Evolutionary conservation across 371 early-diverging fungal genomes (phyloP).

Genomic region (Circinella minor): DNA sequence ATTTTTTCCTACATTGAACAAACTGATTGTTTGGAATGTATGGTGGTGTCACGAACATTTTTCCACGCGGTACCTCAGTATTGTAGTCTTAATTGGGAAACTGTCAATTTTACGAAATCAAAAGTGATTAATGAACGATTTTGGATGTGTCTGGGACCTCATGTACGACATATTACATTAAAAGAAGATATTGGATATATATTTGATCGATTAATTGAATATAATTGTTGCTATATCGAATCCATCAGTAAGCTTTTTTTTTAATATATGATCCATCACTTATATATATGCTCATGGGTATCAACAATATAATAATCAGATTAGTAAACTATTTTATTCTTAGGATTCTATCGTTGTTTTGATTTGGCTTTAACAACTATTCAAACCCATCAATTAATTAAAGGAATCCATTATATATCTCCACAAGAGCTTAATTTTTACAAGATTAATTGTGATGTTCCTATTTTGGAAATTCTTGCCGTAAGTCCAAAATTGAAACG

Average conservation of each 20-base stretch:
- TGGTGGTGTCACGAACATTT: neutral
- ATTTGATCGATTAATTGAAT: neutral
- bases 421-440: conserved; percentile 1
- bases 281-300: no score
- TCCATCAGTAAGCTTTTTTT: conserved; percentile 1
- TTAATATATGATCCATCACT: neutral
- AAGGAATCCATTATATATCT: neutral
- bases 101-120: conserved; percentile 4
- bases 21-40: conserved; percentile 5
- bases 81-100: neutral
- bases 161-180: neutral
- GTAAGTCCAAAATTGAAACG: neutral
- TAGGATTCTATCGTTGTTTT: neutral
- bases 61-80: conserved; percentile 2
- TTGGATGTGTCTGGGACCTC: neutral
- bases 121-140: neutral
- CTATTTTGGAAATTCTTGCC: neutral
- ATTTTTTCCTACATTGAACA: conserved; percentile 1
- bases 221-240: neutral
- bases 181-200: neutral
- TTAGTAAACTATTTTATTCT: neutral
- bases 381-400: neutral
- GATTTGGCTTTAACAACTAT: neutral
- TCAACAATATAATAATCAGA: no score
- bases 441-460: neutral